These are phyloP conservation scores for Protea cynaroides DNA, from an alignment of 164 flowering plant species.

Conservation along the genomic window DNA sequence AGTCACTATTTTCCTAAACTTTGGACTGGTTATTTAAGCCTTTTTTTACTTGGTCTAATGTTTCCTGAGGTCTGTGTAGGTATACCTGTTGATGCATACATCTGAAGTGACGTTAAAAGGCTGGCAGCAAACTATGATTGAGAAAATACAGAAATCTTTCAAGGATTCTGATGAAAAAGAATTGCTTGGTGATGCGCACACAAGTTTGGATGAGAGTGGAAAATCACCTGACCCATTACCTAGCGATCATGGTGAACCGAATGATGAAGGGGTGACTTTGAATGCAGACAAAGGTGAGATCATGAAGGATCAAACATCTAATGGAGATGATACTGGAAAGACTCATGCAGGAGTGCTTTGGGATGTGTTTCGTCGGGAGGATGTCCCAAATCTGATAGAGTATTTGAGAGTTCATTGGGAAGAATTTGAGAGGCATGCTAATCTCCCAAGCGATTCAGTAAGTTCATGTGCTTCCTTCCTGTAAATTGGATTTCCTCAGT, in stretches of 20 bases:
- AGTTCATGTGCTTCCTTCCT: conserved; percentile 16
- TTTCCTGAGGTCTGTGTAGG: conserved; percentile 33
- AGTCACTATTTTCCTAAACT: too few relatives aligned
- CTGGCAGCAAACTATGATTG: conserved; percentile 27
- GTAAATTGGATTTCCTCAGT: neutral
- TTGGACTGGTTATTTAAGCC: too few relatives aligned
- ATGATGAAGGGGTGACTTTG: conserved; percentile 21
- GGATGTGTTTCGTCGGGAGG: conserved; percentile 86
- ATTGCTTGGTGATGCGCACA: conserved; percentile 17
- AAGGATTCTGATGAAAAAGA: conserved; percentile 29
- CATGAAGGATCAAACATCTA: conserved; percentile 28
- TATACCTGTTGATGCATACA: conserved; percentile 76
- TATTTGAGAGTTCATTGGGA: conserved; percentile 49
- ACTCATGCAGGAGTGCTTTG: conserved; percentile 55
- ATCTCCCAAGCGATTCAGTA: conserved; percentile 29
- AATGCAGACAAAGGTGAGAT: conserved; percentile 25
- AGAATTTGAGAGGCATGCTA: conserved; percentile 34
- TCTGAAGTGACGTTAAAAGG: conserved; percentile 47
- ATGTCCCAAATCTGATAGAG: conserved; percentile 65
- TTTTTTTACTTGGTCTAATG: neutral
- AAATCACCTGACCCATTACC: conserved; percentile 30
- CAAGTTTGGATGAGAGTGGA: conserved; percentile 20
- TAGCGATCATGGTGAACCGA: conserved; percentile 18
- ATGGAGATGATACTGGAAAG: conserved; percentile 18
- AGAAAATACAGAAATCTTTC: conserved; percentile 25